Conservation (phyloP, 192 early-diverging fungal genomes). For the Backusella sp. region DNA sequence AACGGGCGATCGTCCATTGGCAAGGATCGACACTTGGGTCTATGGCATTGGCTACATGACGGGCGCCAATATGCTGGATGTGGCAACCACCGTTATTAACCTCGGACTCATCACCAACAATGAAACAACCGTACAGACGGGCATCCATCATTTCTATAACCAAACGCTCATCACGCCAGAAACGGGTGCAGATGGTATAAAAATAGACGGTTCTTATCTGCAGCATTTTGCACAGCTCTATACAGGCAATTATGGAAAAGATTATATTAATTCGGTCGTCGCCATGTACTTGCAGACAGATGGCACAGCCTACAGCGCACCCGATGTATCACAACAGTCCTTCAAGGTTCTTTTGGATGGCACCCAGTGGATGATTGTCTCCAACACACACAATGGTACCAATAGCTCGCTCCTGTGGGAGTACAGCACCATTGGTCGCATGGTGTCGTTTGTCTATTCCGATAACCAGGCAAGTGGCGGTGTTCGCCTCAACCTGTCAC, state of each 20-base stretch:
- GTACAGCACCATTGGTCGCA: conserved; percentile 25
- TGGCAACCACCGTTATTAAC: conserved; percentile 4
- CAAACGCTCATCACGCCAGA: conserved; percentile 9
- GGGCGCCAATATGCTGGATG: conserved; percentile 27
- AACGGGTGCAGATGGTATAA: conserved; percentile 19
- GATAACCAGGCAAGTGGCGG: conserved; percentile 18
- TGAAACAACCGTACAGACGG: neutral
- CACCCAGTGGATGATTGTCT: conserved; percentile 29
- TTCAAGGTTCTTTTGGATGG: conserved; percentile 21
- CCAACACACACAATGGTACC: neutral
- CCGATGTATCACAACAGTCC: neutral
- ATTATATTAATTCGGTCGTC: conserved; percentile 18
- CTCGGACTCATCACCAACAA: conserved; percentile 24
- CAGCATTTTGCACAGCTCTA: conserved; percentile 23
- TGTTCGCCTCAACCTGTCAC: conserved; percentile 14
- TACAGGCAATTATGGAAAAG: conserved; percentile 31
- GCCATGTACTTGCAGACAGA: conserved; percentile 11
- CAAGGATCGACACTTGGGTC: conserved; percentile 10
- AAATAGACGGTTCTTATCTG: conserved; percentile 29
- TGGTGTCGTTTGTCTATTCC: conserved; percentile 17
- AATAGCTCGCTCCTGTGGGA: conserved; percentile 10
- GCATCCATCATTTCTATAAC: conserved; percentile 14
- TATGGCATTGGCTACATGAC: conserved; percentile 21
- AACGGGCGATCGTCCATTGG: neutral
- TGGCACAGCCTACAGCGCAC: conserved; percentile 12